Base-by-base conservation (phyloP, 116 monocot species). In the Dioscorea cayenensis region DNA sequence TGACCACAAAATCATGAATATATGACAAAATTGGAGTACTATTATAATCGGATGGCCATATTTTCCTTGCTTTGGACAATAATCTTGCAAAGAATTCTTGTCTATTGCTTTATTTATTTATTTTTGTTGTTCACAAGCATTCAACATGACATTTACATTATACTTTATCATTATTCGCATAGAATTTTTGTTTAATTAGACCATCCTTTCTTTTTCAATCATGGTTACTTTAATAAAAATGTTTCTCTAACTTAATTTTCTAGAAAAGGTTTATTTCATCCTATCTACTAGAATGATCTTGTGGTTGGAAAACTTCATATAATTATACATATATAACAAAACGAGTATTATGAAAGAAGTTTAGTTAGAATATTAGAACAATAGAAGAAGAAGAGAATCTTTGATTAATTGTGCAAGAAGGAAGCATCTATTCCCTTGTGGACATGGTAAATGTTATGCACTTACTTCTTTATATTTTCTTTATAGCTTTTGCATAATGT, bases 391-490 rank as follows among this genome's bases (percentile, higher is more conserved):
- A 58, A 21, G 43, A 65, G 70, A 77, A 77, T 73, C 69, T 73
- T 64, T 64, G 69, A 2, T 81, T 77, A 81, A 81, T 74, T 82
- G 70, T 74, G n/a, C 71, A 71, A 71, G 74, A 74, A 74, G 82
- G 67, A 74, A 77, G 82, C 72, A 81, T 81, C 69, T 72, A 73
- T 81, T 81, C 81, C 81, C 77, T 81, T 73, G 73, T 50, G 60
- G 52, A 61, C 23, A 35, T 20, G 64, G 63, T 48, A 68, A 60
- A 65, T 61, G 48, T 36, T 71, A 28, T 60, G 25, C 55, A 20
- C 37, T 55, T 63, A 14, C 70, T 16, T 79, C 52, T 59, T 52
- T 79, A 51, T 71, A 63, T 16, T 65, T 4, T 79, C 52, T 59
- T 52, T 79, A 51, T 71, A 63, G 25, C 43, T 64, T 73, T 71